Conservation (phyloP, 1,139 yeast genomes). For the Cylindricascospora bacillispora region DNA sequence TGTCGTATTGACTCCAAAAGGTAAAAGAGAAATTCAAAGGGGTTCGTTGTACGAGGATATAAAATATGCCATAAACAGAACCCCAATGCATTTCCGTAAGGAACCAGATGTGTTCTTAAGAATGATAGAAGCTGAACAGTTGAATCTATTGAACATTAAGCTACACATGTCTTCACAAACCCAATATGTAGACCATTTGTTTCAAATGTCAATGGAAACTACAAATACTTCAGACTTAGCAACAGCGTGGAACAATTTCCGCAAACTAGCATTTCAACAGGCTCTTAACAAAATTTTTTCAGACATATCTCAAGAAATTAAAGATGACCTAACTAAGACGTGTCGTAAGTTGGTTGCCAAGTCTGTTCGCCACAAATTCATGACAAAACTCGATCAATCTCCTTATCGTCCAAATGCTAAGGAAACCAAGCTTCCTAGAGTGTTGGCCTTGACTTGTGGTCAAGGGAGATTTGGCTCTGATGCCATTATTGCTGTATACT, state of each 20-base stretch:
- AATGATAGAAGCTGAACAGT: slow-evolving; percentile 82
- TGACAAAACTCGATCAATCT: slow-evolving; percentile 75
- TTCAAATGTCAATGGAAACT: slow-evolving; percentile 52
- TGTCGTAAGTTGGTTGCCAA: slow-evolving; percentile 62
- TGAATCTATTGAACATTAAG: slow-evolving; percentile 39
- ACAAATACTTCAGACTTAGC: slow-evolving; percentile 79
- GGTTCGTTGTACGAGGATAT: slow-evolving; percentile 79
- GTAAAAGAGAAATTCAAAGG: slow-evolving; percentile 65
- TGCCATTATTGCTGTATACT: slow-evolving; percentile 71
- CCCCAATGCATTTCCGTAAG: slow-evolving; percentile 57
- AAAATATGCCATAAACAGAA: slow-evolving; percentile 77
- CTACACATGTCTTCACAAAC: slow-evolving; percentile 32
- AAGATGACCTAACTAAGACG: slow-evolving; percentile 68
- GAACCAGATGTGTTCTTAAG: slow-evolving; percentile 74
- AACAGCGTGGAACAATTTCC: slow-evolving; percentile 67
- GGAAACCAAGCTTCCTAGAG: slow-evolving; percentile 77
- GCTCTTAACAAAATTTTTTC: slow-evolving; percentile 62
- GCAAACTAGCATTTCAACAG: slow-evolving; percentile 51
- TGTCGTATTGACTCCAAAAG: slow-evolving; percentile 76
- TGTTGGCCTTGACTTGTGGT: slow-evolving; percentile 74
- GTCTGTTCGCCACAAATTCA: slow-evolving; percentile 57
- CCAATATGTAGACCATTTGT: slow-evolving; percentile 36
- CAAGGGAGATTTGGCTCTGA: slow-evolving; percentile 69
- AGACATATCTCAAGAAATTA: slow-evolving; percentile 60
- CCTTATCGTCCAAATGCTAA: slow-evolving; percentile 76